A percentile compares a stretch with the other conserved stretches of the same genome.
These are phyloP conservation scores for Thraustotheca clavata DNA, from an alignment of 352 stramenopile genomes.

Conservation along the genomic window DNA sequence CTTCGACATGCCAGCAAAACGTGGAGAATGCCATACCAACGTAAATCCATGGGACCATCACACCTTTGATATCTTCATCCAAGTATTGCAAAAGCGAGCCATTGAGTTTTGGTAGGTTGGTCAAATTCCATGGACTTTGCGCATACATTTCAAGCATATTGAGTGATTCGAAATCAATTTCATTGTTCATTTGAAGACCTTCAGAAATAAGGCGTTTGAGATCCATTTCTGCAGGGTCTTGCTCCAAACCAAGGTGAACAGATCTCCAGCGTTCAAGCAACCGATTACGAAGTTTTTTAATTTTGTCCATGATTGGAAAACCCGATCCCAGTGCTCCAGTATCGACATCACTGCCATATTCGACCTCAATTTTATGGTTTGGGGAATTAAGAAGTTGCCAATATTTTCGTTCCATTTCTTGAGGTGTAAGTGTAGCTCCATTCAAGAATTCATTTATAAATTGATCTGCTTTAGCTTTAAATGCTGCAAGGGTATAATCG, in stretches of 20 bases:
- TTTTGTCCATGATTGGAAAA: conserved; percentile 59
- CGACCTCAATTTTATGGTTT: conserved; percentile 71
- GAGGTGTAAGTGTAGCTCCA: background rate
- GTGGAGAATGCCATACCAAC: conserved; percentile 98
- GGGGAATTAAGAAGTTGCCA: conserved; percentile 81
- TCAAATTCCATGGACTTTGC: conserved; percentile 95
- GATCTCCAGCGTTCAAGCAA: conserved; percentile 4
- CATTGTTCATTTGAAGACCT: conserved; percentile 5
- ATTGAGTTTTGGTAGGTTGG: conserved; percentile 94
- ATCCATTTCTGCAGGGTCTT: conserved; percentile 2
- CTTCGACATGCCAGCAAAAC: conserved; percentile 99
- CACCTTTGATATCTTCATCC: conserved; percentile 95
- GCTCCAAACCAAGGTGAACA: background rate
- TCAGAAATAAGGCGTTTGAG: background rate
- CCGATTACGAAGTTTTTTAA: conserved; percentile 13
- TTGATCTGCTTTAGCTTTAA: conserved; percentile 71
- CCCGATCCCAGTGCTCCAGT: conserved; percentile 74
- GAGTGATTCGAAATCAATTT: conserved; percentile 6
- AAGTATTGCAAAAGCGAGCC: conserved; percentile 94
- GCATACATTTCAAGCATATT: conserved; percentile 63
- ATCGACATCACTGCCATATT: conserved; percentile 91
- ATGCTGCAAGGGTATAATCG: conserved; percentile 71
- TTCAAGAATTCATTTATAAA: conserved; percentile 79
- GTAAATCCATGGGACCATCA: conserved; percentile 99
- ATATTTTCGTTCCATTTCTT: conserved; percentile 82